Base-by-base conservation (phyloP, 2,329 filamentous ascomycete genomes). In the Anthostomella pinea region DNA sequence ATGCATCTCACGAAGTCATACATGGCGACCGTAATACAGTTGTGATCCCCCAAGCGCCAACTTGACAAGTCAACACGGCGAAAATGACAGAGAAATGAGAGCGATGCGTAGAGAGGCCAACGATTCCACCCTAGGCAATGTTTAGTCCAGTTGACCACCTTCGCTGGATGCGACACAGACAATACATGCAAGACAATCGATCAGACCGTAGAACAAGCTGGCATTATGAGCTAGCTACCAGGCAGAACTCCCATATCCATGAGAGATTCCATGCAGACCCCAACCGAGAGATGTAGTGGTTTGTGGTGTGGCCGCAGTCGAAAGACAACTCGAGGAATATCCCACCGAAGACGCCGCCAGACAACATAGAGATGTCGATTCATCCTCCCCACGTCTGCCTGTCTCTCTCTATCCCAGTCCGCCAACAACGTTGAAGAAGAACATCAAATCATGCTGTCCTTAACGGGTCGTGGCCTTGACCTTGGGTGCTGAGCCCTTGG, bases 401-500 rank as follows among this genome's bases (percentile, higher is more conserved):
- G 10, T 15, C 29, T 4, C n/a, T n/a, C n/a, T n/a, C n/a, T n/a
- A n/a, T n/a, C n/a, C n/a, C n/a, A n/a, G n/a, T n/a, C n/a, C n/a
- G n/a, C n/a, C n/a, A n/a, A n/a, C n/a, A n/a, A n/a, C n/a, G n/a
- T n/a, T n/a, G n/a, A n/a, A n/a, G n/a, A n/a, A n/a, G n/a, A n/a
- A n/a, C n/a, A n/a, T n/a, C n/a, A n/a, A n/a, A n/a, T n/a, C n/a
- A n/a, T n/a, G n/a, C n/a, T n/a, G n/a, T n/a, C 22, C 59, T 86
- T 88, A 95, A 75, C 89, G 89, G 75, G 79, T 84, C 65, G 83
- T 90, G 66, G 87, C 82, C 67, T 84, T 78, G 60, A 88, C 83
- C 85, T 96, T 96, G 65, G 75, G 71, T 59, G 79, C 81, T 57
- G 89, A 81, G 63, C 93, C 93, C 83, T 95, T 95, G 54, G 88